Evolutionary conservation across 2,329 filamentous ascomycete species (phyloP), one percentile per base, ranked within the genome.

Genomic region (Capronia epimyces): DNA sequence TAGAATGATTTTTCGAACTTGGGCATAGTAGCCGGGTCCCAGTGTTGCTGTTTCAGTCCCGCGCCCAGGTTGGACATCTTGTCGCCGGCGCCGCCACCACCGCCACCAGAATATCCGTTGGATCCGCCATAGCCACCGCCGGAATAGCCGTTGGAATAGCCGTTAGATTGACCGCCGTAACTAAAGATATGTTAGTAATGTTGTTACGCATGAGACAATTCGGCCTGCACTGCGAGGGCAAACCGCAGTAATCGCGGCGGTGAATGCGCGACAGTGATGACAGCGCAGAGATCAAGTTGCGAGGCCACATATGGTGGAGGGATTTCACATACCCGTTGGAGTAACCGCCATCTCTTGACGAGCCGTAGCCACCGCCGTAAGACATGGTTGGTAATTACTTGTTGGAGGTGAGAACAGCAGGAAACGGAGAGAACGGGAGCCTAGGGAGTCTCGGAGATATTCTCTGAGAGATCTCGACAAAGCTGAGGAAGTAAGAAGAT

Each of bases 1-100:
- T 98, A 98, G 76, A 98, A 98, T 7, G 87, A 90, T 75, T 98
- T 98, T 70, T 98, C 93, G 74, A 98, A 98, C 73, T 97, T 97
- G 63, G 93, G 91, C 40, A 98, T 67, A 5, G 83, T 70, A 65
- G 70, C 76, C 47, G 93, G 64, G 68, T 98, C 93, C 87, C 87
- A 98, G 58, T 83, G 78, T 67, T 95, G 93, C 65, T 85, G 82
- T 75, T 94, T 91, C 61, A 98, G 77, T 63, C 85, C 83, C 58
- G 89, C 79, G 64, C 93, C 93, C 57, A 98, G 87, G 69, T 86
- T 84, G 62, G 83, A 86, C 93, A 98, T 98, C 64, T 87, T 84
- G 74, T 98, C 93, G 70, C 91, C 84, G 74, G 98, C 93, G 70
- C 91, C 90, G 60, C 89, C 87, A 60, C 79, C 84, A 59, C 79